These are phyloP conservation scores for Acorus calamus DNA, from an alignment of 106 monocot genomes.

Conservation along the genomic window DNA sequence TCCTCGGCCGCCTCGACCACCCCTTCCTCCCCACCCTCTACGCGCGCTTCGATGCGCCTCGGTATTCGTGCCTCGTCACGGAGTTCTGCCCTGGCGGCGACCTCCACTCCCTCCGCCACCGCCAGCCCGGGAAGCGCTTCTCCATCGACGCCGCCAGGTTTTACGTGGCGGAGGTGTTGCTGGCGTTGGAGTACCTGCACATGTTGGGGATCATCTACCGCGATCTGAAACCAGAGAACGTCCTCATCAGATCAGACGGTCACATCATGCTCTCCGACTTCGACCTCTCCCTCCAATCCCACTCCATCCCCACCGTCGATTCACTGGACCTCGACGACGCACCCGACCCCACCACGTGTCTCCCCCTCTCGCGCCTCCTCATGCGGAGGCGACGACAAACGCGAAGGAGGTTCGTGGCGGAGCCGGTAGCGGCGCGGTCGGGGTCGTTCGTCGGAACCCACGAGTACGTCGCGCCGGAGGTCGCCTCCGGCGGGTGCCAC, in stretches of 20 bases:
- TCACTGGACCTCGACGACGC: constrained; percentile 1
- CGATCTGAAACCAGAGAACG: constrained; percentile 92
- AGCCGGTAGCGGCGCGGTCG: constrained; percentile 63
- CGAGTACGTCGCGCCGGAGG: constrained; percentile 85
- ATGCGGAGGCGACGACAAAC: neutral
- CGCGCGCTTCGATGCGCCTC: constrained; percentile 72
- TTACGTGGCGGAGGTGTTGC: constrained; percentile 77
- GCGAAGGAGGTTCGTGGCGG: constrained; percentile 44
- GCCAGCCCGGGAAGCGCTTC: constrained; percentile 66
- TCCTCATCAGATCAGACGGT: constrained; percentile 78
- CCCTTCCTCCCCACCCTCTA: constrained; percentile 72
- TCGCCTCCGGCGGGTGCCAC: constrained; percentile 50
- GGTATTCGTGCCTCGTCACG: constrained; percentile 73
- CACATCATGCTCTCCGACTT: constrained; percentile 99
- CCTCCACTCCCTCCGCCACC: constrained; percentile 75
- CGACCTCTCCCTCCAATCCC: constrained; percentile 77
- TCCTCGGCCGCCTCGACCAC: constrained; percentile 64
- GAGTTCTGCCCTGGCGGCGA: constrained; percentile 91
- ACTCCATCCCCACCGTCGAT: constrained; percentile 26
- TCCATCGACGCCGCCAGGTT: constrained; percentile 45
- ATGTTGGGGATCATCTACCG: constrained; percentile 87
- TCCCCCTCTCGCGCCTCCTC: neutral
- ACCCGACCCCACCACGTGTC: neutral
- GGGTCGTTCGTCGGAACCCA: constrained; percentile 82
- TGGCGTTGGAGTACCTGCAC: constrained; percentile 92